Evolutionary conservation across 2,329 filamentous ascomycete species (phyloP).

Genomic region (Colletotrichum acutatum): DNA sequence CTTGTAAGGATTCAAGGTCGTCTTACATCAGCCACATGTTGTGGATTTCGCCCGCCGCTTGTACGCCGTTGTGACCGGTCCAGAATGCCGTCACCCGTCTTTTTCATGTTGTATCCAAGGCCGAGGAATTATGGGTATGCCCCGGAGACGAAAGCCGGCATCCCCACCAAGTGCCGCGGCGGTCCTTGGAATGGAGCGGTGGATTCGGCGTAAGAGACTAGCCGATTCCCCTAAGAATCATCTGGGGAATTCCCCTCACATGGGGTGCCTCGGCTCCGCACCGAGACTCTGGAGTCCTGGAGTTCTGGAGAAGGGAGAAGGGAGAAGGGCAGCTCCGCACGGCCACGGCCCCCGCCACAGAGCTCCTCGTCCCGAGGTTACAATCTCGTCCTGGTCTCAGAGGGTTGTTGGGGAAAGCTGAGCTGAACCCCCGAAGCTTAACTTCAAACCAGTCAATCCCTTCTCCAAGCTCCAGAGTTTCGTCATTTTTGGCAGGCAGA

Average conservation of each 20-base stretch:
- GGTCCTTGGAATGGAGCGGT: background rate
- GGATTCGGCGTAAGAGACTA: background rate
- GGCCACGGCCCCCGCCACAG: conserved; percentile 22
- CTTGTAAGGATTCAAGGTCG: background rate
- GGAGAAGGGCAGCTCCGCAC: conserved; percentile 19
- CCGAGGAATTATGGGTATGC: conserved; percentile 21
- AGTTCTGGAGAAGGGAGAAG: conserved; percentile 12
- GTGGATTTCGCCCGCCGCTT: background rate
- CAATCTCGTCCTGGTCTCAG: conserved; percentile 22
- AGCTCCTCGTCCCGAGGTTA: conserved; percentile 33
- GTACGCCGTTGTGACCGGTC: conserved; percentile 4
- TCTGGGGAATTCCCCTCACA: conserved; percentile 20
- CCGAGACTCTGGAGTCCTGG: background rate
- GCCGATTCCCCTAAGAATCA: background rate
- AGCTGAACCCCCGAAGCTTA: background rate
- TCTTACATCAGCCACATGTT: conserved; percentile 9
- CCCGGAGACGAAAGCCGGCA: conserved; percentile 5
- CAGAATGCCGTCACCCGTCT: background rate
- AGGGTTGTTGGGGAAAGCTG: background rate
- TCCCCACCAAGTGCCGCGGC: conserved; percentile 4
- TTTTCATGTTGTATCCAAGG: background rate
- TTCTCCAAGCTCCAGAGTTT: conserved; percentile 5
- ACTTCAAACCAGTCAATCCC: conserved; percentile 3
- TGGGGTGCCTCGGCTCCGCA: conserved; percentile 33
- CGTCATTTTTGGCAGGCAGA: background rate